phyloP scores from a whole-genome alignment of 805 yeast genomes.

The Yarrowia bubula region DNA sequence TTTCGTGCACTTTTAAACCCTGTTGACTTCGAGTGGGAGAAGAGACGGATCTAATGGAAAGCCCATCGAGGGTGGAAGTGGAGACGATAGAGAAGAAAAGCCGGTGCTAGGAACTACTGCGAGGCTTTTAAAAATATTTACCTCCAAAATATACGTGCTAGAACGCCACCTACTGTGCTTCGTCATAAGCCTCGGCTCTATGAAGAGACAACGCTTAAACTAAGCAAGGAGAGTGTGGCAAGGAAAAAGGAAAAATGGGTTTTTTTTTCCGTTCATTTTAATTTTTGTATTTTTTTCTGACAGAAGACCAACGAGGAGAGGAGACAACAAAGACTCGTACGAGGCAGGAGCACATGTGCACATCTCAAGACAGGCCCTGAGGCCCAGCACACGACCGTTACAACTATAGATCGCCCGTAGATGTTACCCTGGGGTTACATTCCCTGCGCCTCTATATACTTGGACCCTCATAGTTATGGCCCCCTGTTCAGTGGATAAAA shows the following conservation, averaged over 20 bases:
- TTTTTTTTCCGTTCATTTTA: background rate
- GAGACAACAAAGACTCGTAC: background rate
- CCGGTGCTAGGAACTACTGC: background rate
- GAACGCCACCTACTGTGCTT: too few species aligned
- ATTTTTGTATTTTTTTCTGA: background rate
- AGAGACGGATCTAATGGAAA: too few species aligned
- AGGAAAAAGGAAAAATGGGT: background rate
- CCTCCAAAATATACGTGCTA: too few species aligned
- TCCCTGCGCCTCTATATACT: too few species aligned
- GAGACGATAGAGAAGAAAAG: background rate
- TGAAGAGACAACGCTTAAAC: background rate
- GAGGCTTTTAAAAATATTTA: too few species aligned
- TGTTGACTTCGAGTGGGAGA: background rate
- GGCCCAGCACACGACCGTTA: too few species aligned
- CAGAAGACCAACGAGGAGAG: background rate
- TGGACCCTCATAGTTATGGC: too few species aligned
- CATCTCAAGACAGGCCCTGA: background rate
- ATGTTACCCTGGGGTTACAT: too few species aligned
- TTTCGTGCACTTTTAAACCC: constrained; percentile 8
- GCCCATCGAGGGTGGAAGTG: background rate
- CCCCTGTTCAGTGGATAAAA: constrained; percentile 11
- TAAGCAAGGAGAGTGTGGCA: constrained; percentile 16
- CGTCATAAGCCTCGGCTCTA: background rate
- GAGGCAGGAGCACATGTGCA: background rate
- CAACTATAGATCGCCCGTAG: too few species aligned